Base-by-base conservation (phyloP, 192 early-diverging fungal genomes). In the Backusella tuberculispora region DNA sequence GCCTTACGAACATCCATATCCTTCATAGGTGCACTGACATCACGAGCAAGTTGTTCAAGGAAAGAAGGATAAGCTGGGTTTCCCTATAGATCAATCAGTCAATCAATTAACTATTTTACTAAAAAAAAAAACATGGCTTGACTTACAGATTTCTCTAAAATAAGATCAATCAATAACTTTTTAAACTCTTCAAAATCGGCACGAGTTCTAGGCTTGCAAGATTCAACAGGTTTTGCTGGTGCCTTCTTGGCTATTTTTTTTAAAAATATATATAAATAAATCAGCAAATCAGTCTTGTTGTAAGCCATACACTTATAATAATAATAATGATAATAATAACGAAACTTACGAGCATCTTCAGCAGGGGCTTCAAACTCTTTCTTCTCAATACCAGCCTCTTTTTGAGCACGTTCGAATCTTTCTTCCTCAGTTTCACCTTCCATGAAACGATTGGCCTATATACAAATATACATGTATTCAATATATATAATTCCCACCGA, bases 1-100 rank as follows among this genome's bases (percentile, higher is more conserved):
- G 86, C 76, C 75, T 91, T 91, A 75, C 88, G 84, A 19, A 91
- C 86, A 64, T 93, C 92, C 19, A 84, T 76, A 66, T 93, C 92
- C 78, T 83, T 87, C 50, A 89, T 80, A 9, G 89, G 84, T 24
- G 75, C 45, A 44, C 84, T 80, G 42, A 93, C 76, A 48, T 92
- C 90, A 63, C 90, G 89, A 53, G 91, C 72, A 37, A 94, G 76
- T 67, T 81, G 84, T 12, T 91, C 88, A 71, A 94, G 63, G 73
- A 94, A 94, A 7, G 72, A 76, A 1, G 73, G 70, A 67, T 93
- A 91, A 19, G 46, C 68, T 29, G 41, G 73, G 56, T 63, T 68
- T 46, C 44, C 65, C 72, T 69, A 66, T 9, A 38, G 34, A 14
- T 45, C 41, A 66, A 66, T 41, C 15, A 66, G 41, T 41, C 15